Conservation (phyloP, 176 grass and related monocot species). For the Aegilops longissima region DNA sequence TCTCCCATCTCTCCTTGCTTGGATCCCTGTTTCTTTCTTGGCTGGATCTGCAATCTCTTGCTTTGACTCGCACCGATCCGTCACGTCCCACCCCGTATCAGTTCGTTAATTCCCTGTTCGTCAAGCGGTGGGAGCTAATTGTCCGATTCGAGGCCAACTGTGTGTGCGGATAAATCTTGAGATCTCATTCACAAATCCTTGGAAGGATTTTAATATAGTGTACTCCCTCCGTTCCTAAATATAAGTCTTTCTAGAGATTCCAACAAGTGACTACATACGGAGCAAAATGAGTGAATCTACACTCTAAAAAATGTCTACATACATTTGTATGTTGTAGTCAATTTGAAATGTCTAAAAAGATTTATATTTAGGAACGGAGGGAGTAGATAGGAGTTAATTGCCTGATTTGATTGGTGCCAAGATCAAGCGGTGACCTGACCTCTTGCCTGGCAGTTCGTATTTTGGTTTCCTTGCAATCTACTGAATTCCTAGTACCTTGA, state of each 20-base stretch:
- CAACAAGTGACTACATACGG: too few species aligned
- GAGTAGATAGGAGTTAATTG: not conserved
- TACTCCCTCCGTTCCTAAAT: not conserved
- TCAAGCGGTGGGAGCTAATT: not conserved
- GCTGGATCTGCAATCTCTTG: constrained; percentile 12
- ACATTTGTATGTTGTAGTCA: too few species aligned
- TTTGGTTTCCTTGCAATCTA: not conserved
- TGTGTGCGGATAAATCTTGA: not conserved
- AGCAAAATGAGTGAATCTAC: too few species aligned
- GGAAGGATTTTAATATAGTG: not conserved
- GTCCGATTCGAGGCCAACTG: not conserved
- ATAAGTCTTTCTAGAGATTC: too few species aligned
- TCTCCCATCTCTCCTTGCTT: not conserved
- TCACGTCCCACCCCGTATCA: not conserved
- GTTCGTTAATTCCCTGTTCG: not conserved
- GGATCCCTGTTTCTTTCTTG: not conserved
- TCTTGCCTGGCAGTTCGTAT: not conserved
- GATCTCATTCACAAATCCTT: not conserved
- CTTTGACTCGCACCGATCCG: not conserved
- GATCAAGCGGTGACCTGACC: not conserved
- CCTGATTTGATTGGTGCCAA: not conserved
- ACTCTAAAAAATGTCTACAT: too few species aligned
- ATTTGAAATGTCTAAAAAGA: too few species aligned
- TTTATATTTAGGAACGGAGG: too few species aligned
- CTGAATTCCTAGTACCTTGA: not conserved